Conservation (phyloP, 108 stramenopile species). For the Cyclotella sp. region DNA sequence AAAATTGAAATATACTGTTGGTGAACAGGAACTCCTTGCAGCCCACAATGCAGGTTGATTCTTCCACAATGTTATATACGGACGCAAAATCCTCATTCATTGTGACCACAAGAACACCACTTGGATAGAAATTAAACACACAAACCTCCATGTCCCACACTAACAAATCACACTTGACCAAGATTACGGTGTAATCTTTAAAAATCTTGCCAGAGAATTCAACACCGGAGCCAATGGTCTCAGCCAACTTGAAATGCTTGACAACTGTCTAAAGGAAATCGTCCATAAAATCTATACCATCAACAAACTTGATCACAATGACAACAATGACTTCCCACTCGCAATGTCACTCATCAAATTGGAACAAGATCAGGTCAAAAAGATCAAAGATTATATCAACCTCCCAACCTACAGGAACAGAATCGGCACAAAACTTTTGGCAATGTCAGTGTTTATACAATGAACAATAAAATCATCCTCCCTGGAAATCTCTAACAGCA, state of each 20-base stretch:
- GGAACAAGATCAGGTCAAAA: slow-evolving; percentile 2
- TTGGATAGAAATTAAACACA: neutral
- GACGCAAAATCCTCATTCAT: slow-evolving; percentile 14
- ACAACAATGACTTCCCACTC: slow-evolving; percentile 7
- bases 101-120: slow-evolving; percentile 19
- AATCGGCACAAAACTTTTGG: neutral
- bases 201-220: slow-evolving; percentile 7
- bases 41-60: slow-evolving; percentile 32
- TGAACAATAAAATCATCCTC: slow-evolving; percentile 7
- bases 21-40: slow-evolving; percentile 51
- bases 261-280: neutral
- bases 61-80: slow-evolving; percentile 18
- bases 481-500: neutral
- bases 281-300: neutral
- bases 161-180: slow-evolving; percentile 4
- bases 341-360: slow-evolving; percentile 8
- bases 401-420: no score
- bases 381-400: neutral
- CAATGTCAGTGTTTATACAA: neutral
- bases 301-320: neutral
- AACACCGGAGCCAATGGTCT: slow-evolving; percentile 24
- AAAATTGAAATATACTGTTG: slow-evolving; percentile 49
- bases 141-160: neutral
- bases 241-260: slow-evolving; percentile 8
- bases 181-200: slow-evolving; percentile 1